Base-by-base conservation (phyloP, 2,329 filamentous ascomycete species). In the Fusarium kyushuense region DNA sequence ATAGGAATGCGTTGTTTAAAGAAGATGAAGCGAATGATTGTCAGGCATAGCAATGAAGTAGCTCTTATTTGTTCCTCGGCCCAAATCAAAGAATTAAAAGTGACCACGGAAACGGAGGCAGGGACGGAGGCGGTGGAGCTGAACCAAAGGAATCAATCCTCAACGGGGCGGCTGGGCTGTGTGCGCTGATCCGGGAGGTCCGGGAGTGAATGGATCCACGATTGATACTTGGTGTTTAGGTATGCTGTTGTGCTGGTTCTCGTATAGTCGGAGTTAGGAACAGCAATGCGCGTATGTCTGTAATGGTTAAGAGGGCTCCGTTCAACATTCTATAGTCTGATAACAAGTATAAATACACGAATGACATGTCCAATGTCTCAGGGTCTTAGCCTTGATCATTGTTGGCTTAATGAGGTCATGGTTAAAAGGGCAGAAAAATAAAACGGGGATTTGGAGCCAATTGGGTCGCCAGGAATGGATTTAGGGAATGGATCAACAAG, bases 161-260 rank as follows among this genome's bases (percentile, higher is more conserved):
- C 58, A 53, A 65, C 47, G 36, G 48, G 36, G 35, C 36, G 58
- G 57, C 42, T 51, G 46, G 65, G 58, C 51, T 48, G 51, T 70
- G 59, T 69, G 66, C 54, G 69, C 64, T 64, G 54, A 57, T 73
- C 70, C 72, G 72, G 72, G 64, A 61, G 41, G 52, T 45, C 62
- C 72, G 72, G 71, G 59, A 42, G 60, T 73, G 69, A 58, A 73
- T 73, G 61, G 63, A 72, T 53, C 59, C 47, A 58, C 59, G 69
- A 63, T 48, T 40, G 46, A 62, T 69, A 57, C 65, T 54, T 69
- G 65, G 65, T 69, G 65, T 69, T 69, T 56, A 65, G 59, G 59
- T 59, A 29, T 49, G 33, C 33, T 29, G 53, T 19, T 59, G 27
- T 19, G 33, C n/a, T 58, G 46, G 59, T 59, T 59, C 30, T 64